These are phyloP conservation scores for Capronia coronata DNA, from an alignment of 2,329 filamentous ascomycete species.

Conservation along the genomic window DNA sequence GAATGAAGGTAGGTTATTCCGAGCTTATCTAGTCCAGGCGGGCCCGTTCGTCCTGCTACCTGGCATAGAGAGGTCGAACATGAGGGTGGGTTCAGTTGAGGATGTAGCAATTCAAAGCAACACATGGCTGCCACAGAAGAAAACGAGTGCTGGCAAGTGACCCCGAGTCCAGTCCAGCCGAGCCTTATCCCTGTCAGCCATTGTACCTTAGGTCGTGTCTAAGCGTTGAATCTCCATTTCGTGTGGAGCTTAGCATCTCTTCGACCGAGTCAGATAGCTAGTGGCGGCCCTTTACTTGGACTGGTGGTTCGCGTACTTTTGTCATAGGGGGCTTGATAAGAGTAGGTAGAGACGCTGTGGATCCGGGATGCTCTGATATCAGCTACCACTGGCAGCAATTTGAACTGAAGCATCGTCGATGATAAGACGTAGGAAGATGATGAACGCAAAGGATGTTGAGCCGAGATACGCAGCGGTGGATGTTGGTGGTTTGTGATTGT, in stretches of 20 bases:
- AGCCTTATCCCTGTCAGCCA: background rate
- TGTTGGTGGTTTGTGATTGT: background rate
- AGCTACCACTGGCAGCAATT: background rate
- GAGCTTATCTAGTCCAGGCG: conserved; percentile 6
- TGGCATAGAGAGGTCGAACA: background rate
- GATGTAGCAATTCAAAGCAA: background rate
- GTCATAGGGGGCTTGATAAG: background rate
- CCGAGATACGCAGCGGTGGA: background rate
- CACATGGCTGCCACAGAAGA: background rate
- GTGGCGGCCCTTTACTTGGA: background rate
- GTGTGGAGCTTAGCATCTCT: background rate
- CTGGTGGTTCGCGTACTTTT: background rate
- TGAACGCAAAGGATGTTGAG: background rate
- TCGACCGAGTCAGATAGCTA: background rate
- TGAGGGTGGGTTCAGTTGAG: background rate
- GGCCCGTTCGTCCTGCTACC: background rate
- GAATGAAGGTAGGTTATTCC: conserved; percentile 5
- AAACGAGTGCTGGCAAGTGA: conserved; percentile 2
- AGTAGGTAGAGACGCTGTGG: background rate
- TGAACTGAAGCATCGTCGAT: no score
- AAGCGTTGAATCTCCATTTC: background rate
- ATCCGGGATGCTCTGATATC: background rate
- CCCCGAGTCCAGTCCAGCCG: conserved; percentile 3
- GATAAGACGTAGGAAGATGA: no score
- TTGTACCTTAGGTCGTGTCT: background rate